Evolutionary conservation across 495 filamentous ascomycete genomes (phyloP), one percentile per base, ranked within the genome.

Genomic region (Penicillium subrubescens): DNA sequence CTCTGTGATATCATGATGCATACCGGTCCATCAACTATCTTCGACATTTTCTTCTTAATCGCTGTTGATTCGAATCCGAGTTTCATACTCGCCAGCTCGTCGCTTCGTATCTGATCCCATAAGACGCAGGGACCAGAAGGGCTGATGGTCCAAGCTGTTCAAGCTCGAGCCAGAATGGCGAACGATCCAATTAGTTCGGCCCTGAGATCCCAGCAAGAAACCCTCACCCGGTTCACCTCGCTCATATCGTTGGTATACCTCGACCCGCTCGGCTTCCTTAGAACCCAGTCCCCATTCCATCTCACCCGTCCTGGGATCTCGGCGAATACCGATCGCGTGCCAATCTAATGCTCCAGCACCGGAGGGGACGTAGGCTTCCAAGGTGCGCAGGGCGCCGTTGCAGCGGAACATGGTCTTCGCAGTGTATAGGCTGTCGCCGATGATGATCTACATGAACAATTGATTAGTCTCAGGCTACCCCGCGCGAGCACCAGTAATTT

Each of bases 341-440:
- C 66, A 68, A n/a, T 65, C 59, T 8, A 60, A 34, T 15, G 59
- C 59, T 15, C 66, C 62, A 10, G 59, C 54, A 17, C 66, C 66
- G 5, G 62, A 68, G 33, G 63, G 66, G 2, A 68, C 59, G 15
- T 48, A 46, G 2, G 62, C 66, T 59, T 68, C 62, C 17, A 65
- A 56, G 33, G 35, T 55, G 15, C 60, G 51, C n/a, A 62, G 34
- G 25, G 53, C 55, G 39, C 62, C 66, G 56, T 68, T 68, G 62
- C 66, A 68, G 63, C 66, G 66, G 12, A 68, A 48, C n/a, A 54
- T 31, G n/a, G 59, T 65, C n/a, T 59, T 62, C 39, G 34, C 11
- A 19, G 50, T 54, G 12, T 60, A 15, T 8, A 35, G 35, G 23
- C 48, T 29, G 57, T 62, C 56, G 8, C 48, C 35, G 12, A 65